Evolutionary conservation across 345 rosid species (phyloP), one percentile per base, ranked within the genome.

Genomic region (Atalantia buxifolia): DNA sequence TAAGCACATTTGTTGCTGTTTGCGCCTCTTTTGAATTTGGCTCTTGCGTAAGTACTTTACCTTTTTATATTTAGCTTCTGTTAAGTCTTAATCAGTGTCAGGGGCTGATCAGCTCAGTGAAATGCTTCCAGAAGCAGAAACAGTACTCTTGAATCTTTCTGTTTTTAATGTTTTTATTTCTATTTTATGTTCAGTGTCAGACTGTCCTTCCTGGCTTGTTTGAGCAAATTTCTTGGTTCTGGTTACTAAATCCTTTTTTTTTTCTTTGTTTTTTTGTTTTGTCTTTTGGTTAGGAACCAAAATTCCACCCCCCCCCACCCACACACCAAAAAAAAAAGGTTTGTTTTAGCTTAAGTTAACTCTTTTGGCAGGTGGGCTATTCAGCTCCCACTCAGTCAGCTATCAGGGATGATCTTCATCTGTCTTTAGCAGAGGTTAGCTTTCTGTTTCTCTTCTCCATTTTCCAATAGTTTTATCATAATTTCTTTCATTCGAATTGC

Each of bases 311-410:
- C 16, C 19, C 53, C 22, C 27, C 79, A 78, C 6, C 75, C 75
- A n/a, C 16, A 19, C 42, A 18, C 19, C 68, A 57, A 6, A 71
- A 53, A 59, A 61, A 75, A 76, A 75, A 57, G 83, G 71, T 81
- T 83, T 83, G 82, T 85, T 88, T 88, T 74, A 82, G 86, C 86
- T 89, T 69, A 71, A 83, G 87, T 82, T 76, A 53, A 66, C 76
- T 87, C 36, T 81, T 89, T 80, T 87, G 87, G 72, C 91, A 95
- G 99, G 97, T 91, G 85, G 97, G 99, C 42, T 95, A 91, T 88
- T 92, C 99, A 70, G 97, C 99, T 30, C 98, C 99, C 40, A 87
- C 93, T 82, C 93, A 93, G 66, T 92, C 96, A 74, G 91, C 96
- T 66, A 88, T 95, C 55, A 88, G 87, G 78, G 89, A 89, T 82